A percentile compares a stretch with the other conserved stretches of the same genome.
Conservation (phyloP, 2,329 filamentous ascomycete genomes). For the Hypoxylon sp. region DNA sequence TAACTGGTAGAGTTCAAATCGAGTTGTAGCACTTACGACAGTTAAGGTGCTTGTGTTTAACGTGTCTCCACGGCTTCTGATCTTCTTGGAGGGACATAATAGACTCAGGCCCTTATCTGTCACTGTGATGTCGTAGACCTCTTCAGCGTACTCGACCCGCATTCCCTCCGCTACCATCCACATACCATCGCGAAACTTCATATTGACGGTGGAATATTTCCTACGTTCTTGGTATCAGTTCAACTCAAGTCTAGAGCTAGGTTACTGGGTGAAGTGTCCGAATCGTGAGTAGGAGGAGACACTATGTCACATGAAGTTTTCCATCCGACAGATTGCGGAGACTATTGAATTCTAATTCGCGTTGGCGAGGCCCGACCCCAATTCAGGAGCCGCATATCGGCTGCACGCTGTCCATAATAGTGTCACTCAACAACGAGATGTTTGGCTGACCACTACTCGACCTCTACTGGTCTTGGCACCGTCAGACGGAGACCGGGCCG, state of each 20-base stretch:
- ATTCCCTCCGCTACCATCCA: conserved; percentile 73
- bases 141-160: conserved; percentile 73
- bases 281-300: neutral
- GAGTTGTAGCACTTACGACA: conserved; percentile 53
- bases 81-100: conserved; percentile 68
- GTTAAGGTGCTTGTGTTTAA: conserved; percentile 67
- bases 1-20: neutral
- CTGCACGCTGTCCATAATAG: conserved; percentile 17
- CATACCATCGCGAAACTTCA: conserved; percentile 75
- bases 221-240: neutral
- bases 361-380: conserved; percentile 22
- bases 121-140: conserved; percentile 66
- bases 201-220: conserved; percentile 49
- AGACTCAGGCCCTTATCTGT: conserved; percentile 63
- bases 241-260: neutral
- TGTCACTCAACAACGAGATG: conserved; percentile 18
- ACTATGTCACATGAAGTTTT: conserved; percentile 8
- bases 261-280: neutral
- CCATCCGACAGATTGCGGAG: conserved; percentile 12
- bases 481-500: conserved; percentile 42
- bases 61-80: conserved; percentile 65
- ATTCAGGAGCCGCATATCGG: conserved; percentile 32
- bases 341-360: conserved; percentile 7
- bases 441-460: conserved; percentile 2
- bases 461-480: conserved; percentile 17